phyloP scores from a whole-genome alignment of 176 grass and related monocot species.

The Hsuehochloa calcarea region DNA sequence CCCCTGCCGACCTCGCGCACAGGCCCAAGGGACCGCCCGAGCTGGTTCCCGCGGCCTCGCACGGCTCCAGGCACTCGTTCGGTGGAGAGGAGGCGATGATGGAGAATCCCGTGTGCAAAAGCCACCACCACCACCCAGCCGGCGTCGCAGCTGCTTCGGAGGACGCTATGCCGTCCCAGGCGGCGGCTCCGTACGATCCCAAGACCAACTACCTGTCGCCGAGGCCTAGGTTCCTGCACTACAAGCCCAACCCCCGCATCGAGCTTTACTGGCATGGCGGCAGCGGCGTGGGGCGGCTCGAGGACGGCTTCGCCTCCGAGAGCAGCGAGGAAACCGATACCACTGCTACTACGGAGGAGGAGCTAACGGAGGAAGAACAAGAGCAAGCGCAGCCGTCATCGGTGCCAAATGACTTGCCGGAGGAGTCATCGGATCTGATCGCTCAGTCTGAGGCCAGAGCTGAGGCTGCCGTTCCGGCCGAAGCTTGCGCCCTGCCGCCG shows the following conservation, averaged over 20 bases:
- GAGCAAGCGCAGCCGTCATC: background rate
- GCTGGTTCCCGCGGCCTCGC: background rate
- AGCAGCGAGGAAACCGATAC: constrained; percentile 46
- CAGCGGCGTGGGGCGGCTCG: constrained; percentile 33
- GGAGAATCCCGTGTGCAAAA: background rate
- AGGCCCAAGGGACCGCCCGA: constrained; percentile 12
- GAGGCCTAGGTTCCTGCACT: constrained; percentile 79
- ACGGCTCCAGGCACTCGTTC: background rate
- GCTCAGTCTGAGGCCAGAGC: background rate
- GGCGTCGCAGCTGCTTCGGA: background rate
- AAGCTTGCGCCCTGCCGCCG: background rate
- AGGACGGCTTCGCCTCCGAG: constrained; percentile 63
- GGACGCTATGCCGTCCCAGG: constrained; percentile 8
- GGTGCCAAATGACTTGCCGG: background rate
- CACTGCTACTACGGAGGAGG: constrained; percentile 26
- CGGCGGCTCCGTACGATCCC: constrained; percentile 67
- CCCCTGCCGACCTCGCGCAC: constrained; percentile 22
- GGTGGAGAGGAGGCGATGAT: background rate
- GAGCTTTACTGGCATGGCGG: constrained; percentile 30
- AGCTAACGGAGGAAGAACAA: constrained; percentile 28
- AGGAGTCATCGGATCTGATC: constrained; percentile 1
- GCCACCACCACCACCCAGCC: background rate
- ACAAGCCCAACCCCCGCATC: constrained; percentile 67
- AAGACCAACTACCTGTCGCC: constrained; percentile 89
- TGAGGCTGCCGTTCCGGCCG: background rate